A percentile compares a stretch with the other conserved stretches of the same genome.
phyloP scores from a whole-genome alignment of 768 basidiomycete species.

The Nidula microcarpa region DNA sequence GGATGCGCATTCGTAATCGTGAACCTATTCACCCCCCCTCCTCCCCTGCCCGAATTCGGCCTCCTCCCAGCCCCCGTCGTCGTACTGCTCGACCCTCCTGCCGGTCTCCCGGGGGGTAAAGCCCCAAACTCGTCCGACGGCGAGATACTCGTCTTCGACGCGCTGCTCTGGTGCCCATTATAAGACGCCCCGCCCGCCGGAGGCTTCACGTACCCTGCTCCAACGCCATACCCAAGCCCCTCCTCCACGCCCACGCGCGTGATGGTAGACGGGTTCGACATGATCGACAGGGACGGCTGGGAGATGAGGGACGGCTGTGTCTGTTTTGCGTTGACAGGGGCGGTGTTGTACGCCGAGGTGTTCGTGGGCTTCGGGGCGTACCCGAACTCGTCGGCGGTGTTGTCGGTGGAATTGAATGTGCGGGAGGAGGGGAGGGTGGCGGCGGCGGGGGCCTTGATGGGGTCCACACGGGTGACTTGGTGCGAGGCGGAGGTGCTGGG shows the following conservation, averaged over 20 bases:
- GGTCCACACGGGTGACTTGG: not conserved
- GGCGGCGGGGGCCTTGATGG: not conserved
- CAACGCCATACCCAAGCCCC: conserved; percentile 11
- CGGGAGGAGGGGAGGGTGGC: not conserved
- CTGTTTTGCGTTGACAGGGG: not conserved
- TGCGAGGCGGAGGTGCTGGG: not conserved
- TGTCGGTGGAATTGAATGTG: too few relatives aligned
- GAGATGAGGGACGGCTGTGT: conserved; percentile 4
- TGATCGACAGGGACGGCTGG: not conserved
- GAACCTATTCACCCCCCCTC: conserved; percentile 24
- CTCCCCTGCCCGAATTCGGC: conserved; percentile 19
- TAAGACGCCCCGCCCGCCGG: not conserved
- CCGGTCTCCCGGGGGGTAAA: not conserved
- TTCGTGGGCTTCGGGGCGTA: not conserved
- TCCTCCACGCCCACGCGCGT: not conserved
- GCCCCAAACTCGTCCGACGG: conserved; percentile 14
- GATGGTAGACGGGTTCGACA: not conserved
- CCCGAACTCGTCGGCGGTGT: not conserved
- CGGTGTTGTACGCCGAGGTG: not conserved
- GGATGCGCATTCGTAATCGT: conserved; percentile 37
- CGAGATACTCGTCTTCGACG: conserved; percentile 1
- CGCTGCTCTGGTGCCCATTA: conserved; percentile 3
- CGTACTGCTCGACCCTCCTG: conserved; percentile 5
- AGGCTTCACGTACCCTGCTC: conserved; percentile 1
- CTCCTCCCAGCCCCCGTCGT: conserved; percentile 11